phyloP scores from a whole-genome alignment of 1,284 basidiomycete genomes.

The Ceratobasidium theobromae region DNA sequence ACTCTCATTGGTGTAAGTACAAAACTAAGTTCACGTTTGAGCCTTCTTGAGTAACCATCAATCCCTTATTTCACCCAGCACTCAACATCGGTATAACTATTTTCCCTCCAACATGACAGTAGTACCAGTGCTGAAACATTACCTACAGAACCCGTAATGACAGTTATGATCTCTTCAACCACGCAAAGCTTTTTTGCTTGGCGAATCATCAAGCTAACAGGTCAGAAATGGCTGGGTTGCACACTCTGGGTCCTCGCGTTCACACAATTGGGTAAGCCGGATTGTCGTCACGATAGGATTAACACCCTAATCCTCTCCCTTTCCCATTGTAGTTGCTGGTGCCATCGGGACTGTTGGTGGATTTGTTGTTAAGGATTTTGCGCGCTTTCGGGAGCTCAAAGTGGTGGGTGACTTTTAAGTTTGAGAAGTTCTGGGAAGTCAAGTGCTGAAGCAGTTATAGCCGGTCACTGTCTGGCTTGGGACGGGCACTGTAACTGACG shows the following conservation, averaged over 20 bases:
- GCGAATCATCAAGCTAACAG: conserved; percentile 19
- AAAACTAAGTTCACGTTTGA: neutral
- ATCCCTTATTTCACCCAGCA: neutral
- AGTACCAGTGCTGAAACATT: too few relatives aligned
- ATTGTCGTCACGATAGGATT: neutral
- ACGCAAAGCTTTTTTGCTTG: conserved; percentile 30
- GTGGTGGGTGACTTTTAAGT: too few relatives aligned
- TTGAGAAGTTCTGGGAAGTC: too few relatives aligned
- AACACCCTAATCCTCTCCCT: too few relatives aligned
- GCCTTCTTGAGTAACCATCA: neutral
- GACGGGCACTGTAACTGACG: too few relatives aligned
- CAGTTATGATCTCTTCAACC: conserved; percentile 9
- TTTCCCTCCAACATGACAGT: neutral
- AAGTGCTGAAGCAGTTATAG: too few relatives aligned
- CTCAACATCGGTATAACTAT: too few relatives aligned
- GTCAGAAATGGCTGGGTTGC: conserved; percentile 6
- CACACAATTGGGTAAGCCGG: conserved; percentile 20
- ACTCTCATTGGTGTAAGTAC: conserved; percentile 23
- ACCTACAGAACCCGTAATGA: neutral
- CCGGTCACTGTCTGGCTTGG: too few relatives aligned
- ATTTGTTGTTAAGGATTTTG: conserved; percentile 43
- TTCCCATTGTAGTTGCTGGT: conserved; percentile 43
- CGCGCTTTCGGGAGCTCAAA: conserved; percentile 42
- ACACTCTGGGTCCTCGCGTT: neutral
- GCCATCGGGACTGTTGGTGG: conserved; percentile 44